Percentiles rank a stretch among this genome's conserved stretches.
phyloP scores from a whole-genome alignment of 2,329 filamentous ascomycete genomes.

The Bipolaris bicolor region DNA sequence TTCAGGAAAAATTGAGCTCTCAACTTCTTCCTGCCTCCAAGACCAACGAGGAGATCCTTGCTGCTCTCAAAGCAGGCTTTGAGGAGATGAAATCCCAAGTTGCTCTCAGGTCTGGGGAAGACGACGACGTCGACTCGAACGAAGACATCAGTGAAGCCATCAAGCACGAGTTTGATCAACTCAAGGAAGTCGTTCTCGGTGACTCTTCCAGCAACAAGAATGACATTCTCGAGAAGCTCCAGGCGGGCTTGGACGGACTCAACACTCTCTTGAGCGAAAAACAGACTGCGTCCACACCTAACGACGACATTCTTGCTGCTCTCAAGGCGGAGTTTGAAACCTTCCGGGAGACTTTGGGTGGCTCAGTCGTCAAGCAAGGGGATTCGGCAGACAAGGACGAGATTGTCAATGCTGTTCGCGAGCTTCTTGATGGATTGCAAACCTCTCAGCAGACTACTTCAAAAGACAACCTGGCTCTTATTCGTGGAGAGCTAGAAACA shows the following conservation, averaged over 20 bases:
- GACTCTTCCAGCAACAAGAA: slow-evolving; percentile 63
- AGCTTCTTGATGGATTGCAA: slow-evolving; percentile 53
- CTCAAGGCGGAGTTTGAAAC: slow-evolving; percentile 67
- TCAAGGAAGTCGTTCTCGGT: slow-evolving; percentile 76
- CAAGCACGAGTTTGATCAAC: slow-evolving; percentile 79
- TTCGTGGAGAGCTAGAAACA: slow-evolving; percentile 53
- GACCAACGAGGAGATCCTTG: slow-evolving; percentile 49
- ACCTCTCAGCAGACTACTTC: slow-evolving; percentile 51
- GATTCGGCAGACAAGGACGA: slow-evolving; percentile 65
- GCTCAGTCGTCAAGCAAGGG: slow-evolving; percentile 57
- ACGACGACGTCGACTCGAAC: slow-evolving; percentile 47
- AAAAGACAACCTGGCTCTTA: slow-evolving; percentile 50
- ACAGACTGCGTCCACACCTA: slow-evolving; percentile 35
- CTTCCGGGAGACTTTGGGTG: slow-evolving; percentile 63
- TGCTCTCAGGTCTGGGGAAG: slow-evolving; percentile 44
- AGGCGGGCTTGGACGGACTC: slow-evolving; percentile 57
- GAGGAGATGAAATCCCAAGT: slow-evolving; percentile 51
- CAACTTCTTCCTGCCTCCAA: slow-evolving; percentile 45
- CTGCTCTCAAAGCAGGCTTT: slow-evolving; percentile 49
- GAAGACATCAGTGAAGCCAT: slow-evolving; percentile 70
- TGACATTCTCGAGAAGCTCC: slow-evolving; percentile 66
- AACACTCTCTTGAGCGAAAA: slow-evolving; percentile 52
- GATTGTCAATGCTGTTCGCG: slow-evolving; percentile 70
- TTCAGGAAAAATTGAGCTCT: slow-evolving; percentile 64
- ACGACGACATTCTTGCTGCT: slow-evolving; percentile 54